Evolutionary conservation across 2,329 filamentous ascomycete genomes (phyloP).

Genomic region (Cladosporium sp.): DNA sequence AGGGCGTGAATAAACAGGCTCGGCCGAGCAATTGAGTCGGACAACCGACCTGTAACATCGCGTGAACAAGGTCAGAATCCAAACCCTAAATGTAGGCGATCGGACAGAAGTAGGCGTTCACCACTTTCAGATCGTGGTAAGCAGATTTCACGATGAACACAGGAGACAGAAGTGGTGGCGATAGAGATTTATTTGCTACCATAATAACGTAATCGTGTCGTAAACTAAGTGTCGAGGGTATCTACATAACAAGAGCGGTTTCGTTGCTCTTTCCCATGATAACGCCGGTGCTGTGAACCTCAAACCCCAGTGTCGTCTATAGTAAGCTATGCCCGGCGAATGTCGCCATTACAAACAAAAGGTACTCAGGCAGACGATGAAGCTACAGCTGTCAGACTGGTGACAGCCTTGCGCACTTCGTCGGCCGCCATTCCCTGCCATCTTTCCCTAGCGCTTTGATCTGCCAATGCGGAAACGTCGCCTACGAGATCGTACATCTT

Average conservation of each 20-base stretch:
- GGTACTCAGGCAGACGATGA: neutral
- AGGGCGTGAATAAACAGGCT: neutral
- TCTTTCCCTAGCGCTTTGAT: conserved; percentile 60
- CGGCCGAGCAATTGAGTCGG: neutral
- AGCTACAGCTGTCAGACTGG: conserved; percentile 12
- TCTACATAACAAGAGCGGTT: neutral
- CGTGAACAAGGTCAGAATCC: neutral
- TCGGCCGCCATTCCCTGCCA: conserved; percentile 74
- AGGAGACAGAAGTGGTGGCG: neutral
- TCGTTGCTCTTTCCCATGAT: neutral
- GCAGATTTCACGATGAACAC: no score
- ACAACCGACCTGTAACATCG: neutral
- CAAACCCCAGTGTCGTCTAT: neutral
- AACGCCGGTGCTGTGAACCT: conserved; percentile 11
- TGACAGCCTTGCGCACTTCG: conserved; percentile 73
- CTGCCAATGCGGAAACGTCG: conserved; percentile 50
- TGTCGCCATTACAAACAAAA: neutral
- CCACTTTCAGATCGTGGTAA: no score
- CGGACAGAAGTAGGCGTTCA: conserved; percentile 6
- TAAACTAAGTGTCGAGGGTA: neutral
- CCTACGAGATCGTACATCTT: conserved; percentile 72
- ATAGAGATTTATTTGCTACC: neutral
- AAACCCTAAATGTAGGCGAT: neutral
- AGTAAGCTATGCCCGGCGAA: neutral
- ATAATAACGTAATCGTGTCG: neutral